Evolutionary conservation across 306 rosid species (phyloP), one percentile per base, ranked within the genome.

Genomic region (Ormosia emarginata): DNA sequence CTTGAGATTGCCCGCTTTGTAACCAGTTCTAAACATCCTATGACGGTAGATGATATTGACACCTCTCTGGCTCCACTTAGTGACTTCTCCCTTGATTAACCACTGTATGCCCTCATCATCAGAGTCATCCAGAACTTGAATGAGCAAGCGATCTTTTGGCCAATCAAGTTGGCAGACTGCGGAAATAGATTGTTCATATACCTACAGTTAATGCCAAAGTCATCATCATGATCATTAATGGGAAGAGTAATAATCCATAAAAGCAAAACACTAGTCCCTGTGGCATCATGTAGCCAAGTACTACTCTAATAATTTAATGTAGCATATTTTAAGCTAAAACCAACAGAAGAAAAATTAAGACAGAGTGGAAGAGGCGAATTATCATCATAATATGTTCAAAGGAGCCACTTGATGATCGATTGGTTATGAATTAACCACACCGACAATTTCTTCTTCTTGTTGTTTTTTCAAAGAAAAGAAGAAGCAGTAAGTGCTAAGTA

Each of bases 1-100:
- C 81, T 90, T 92, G 75, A 92, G 94, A 88, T 92, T 92, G 13
- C 97, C 97, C 0, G 97, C 97, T 79, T 92, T 92, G 64, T 92
- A 92, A 3, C 97, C 94, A 0, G 89, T 91, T 87, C 97, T 83
- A 62, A 85, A 83, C 86, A 57, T 85, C 70, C 97, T 84, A 69
- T 92, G 94, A 18, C 91, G 82, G 61, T 92, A 92, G 78, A 88
- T 88, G 47, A 92, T 92, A 43, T 90, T 87, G 37, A 83, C 88
- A 32, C 93, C 94, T 56, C 29, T 88, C 78, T 90, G 91, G 77
- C 88, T 89, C 94, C 97, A 92, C 83, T 87, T 86, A 3, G 80
- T 43, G 14, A 92, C 92, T 84, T 92, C 97, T 39, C 83, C 92
- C 71, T 84, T 87, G 71, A 92, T 92, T 36, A 92, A 85, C 90